These are phyloP conservation scores for Talaromyces thailandensis DNA, from an alignment of 495 filamentous ascomycete genomes.

Conservation along the genomic window DNA sequence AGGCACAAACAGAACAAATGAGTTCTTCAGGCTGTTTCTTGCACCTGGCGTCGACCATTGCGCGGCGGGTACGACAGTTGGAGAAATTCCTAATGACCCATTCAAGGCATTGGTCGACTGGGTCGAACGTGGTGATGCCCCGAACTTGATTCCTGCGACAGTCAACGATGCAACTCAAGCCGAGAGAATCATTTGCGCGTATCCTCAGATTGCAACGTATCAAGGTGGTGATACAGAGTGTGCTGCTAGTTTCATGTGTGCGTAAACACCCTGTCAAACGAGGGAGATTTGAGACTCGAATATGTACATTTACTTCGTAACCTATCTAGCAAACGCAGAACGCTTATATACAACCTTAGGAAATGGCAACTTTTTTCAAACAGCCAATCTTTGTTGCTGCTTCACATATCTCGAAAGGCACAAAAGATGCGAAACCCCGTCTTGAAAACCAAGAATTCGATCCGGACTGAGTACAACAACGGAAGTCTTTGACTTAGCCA, in stretches of 20 bases:
- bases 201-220: conserved; percentile 1
- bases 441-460: not conserved
- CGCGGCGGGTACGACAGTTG: conserved; percentile 10
- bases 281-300: not conserved
- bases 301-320: not conserved
- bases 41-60: conserved; percentile 25
- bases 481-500: conserved; percentile 1
- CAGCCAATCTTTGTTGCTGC: not conserved
- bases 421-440: conserved; percentile 1
- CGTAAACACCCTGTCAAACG: not conserved
- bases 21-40: conserved; percentile 18
- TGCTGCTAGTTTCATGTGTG: not conserved
- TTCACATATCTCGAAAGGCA: not conserved
- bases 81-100: conserved; percentile 10
- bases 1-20: conserved; percentile 3
- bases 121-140: conserved; percentile 21
- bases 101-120: conserved; percentile 15
- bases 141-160: conserved; percentile 9
- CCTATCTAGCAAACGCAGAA: not conserved
- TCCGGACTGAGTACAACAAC: conserved; percentile 1
- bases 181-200: not conserved
- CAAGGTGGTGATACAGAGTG: not conserved
- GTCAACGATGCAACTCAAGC: not conserved
- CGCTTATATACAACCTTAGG: not conserved
- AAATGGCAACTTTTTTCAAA: not conserved